Base-by-base conservation (phyloP, 2,329 filamentous ascomycete genomes). In the Cucurbitaria berberidis region DNA sequence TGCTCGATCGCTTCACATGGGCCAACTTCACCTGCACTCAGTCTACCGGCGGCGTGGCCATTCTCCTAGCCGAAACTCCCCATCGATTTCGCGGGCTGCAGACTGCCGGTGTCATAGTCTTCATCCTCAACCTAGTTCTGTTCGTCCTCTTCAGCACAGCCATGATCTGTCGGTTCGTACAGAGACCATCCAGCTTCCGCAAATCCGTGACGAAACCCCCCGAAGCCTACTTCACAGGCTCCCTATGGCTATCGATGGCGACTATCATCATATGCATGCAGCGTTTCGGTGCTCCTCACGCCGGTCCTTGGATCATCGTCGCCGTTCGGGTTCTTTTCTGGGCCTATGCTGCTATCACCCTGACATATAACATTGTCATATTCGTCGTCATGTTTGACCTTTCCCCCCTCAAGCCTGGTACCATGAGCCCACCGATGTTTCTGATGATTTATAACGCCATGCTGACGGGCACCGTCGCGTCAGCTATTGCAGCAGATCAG, bases 361-460 rank as follows among this genome's bases (percentile, higher is more conserved):
- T n/a, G n/a, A n/a, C n/a, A n/a, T n/a, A n/a, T n/a, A n/a, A n/a
- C n/a, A n/a, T n/a, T n/a, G n/a, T n/a, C n/a, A n/a, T n/a, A n/a
- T 49, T 49, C 21, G 15, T 49, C 21, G 46, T 49, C 11, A 38
- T 49, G 18, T 49, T 49, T n/a, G 36, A 30, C 3, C 36, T 0
- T 71, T 89, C 15, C 74, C 75, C 11, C 3, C 29, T 30, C 5
- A 30, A 30, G 11, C 10, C 15, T 11, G 9, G 15, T 4, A 13
- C 10, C 11, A 30, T 30, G 29, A 30, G 9, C 3, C 29, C 29
- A 11, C 9, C 29, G 3, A 11, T 8, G 29, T 8, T 11, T 30
- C 29, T 30, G 10, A 8, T 13, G 7, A 30, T 30, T 3, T 30
- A 11, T 11, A 8, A 8, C 11, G 10, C 15, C 29, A 30, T 30